Evolutionary conservation across 352 stramenopile species (phyloP).

Genomic region (Plasmopara muralis): DNA sequence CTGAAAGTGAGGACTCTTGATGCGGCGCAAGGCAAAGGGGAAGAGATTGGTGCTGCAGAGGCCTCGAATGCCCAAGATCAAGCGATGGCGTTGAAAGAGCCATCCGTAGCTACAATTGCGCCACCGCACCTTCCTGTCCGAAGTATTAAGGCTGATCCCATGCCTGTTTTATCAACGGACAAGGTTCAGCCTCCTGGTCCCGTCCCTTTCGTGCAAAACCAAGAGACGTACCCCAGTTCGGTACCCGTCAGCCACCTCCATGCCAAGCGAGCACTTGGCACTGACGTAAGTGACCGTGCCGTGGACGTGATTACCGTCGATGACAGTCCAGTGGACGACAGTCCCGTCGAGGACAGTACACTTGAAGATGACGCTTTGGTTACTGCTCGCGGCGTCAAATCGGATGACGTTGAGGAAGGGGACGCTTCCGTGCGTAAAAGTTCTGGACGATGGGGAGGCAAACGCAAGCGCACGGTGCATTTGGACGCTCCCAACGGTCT

Average conservation of each 20-base stretch:
- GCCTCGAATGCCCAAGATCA: too few relatives aligned
- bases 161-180: not conserved
- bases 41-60: not conserved
- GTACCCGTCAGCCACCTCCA: too few relatives aligned
- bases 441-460: constrained; percentile 1
- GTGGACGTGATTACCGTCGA: not conserved
- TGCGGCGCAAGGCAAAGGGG: not conserved
- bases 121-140: not conserved
- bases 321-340: not conserved
- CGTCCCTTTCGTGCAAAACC: too few relatives aligned
- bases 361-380: too few relatives aligned
- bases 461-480: constrained; percentile 21
- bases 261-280: too few relatives aligned
- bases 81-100: too few relatives aligned
- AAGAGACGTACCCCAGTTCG: too few relatives aligned
- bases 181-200: too few relatives aligned
- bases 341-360: not conserved
- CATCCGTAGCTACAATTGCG: too few relatives aligned
- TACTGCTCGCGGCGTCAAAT: not conserved
- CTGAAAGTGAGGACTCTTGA: not conserved
- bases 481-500: constrained; percentile 19
- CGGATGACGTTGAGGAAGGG: not conserved
- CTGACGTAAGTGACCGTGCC: too few relatives aligned
- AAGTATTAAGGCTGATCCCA: too few relatives aligned
- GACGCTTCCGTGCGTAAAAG: not conserved